phyloP scores from a whole-genome alignment of 495 filamentous ascomycete genomes.

The Massariosphaeria phaeospora region DNA sequence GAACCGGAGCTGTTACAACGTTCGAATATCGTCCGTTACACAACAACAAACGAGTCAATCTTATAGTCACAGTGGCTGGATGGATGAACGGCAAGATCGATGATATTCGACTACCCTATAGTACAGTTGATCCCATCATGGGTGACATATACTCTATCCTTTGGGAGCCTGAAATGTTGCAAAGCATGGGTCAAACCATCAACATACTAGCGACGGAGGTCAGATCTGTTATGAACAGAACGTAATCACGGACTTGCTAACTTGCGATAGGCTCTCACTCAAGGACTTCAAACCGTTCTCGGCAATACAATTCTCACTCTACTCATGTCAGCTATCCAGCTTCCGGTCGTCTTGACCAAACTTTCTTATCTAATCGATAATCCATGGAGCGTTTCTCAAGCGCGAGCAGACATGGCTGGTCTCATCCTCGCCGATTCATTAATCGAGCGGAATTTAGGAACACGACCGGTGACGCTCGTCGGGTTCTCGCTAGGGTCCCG shows the following conservation, averaged over 20 bases:
- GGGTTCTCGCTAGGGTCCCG: slow-evolving; percentile 91
- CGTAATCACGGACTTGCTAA: not conserved
- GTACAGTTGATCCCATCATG: slow-evolving; percentile 96
- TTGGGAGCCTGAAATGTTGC: slow-evolving; percentile 98
- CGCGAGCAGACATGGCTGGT: slow-evolving; percentile 79
- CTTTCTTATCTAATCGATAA: slow-evolving; percentile 97
- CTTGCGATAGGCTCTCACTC: slow-evolving; percentile 86
- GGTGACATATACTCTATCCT: slow-evolving; percentile 95
- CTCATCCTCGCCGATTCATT: slow-evolving; percentile 94
- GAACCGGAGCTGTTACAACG: slow-evolving; percentile 85
- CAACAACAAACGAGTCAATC: slow-evolving; percentile 94
- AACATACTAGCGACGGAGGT: slow-evolving; percentile 98
- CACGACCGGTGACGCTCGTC: slow-evolving; percentile 88
- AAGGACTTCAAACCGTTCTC: slow-evolving; percentile 92
- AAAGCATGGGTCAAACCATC: slow-evolving; percentile 94
- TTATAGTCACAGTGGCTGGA: slow-evolving; percentile 91
- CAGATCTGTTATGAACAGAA: slow-evolving; percentile 33
- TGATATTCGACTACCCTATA: slow-evolving; percentile 90
- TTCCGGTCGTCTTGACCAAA: slow-evolving; percentile 89
- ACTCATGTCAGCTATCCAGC: slow-evolving; percentile 89
- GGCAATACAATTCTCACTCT: slow-evolving; percentile 82
- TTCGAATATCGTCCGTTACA: slow-evolving; percentile 96
- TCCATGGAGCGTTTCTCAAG: slow-evolving; percentile 91
- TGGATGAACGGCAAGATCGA: slow-evolving; percentile 99
- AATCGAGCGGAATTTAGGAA: slow-evolving; percentile 85